Conservation (phyloP, 202 grass and related monocot genomes). For the Setaria viridis region DNA sequence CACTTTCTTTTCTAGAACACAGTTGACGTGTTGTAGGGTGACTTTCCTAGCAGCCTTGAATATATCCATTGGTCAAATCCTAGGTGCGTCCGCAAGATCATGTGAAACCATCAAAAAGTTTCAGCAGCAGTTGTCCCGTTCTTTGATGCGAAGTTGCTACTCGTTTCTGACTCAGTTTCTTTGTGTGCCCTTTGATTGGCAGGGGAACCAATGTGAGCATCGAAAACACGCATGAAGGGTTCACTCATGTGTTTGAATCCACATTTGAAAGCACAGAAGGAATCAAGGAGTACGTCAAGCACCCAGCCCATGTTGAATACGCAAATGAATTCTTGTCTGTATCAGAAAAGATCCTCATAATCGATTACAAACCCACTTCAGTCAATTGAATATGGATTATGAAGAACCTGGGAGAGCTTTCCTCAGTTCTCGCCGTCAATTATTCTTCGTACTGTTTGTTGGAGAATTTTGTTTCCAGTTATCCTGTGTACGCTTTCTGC, state of each 20-base stretch:
- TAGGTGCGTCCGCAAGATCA: neutral
- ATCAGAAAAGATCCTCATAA: neutral
- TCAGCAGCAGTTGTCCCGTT: neutral
- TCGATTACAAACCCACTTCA: neutral
- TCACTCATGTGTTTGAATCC: neutral
- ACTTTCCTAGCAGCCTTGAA: no score
- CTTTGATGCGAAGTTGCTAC: neutral
- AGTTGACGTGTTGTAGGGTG: no score
- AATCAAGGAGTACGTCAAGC: neutral
- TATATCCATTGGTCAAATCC: neutral
- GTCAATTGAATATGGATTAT: neutral
- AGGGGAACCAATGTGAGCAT: conserved; percentile 90
- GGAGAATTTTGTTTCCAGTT: neutral
- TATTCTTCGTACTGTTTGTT: neutral
- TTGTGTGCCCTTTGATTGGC: conserved; percentile 3
- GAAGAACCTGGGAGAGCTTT: neutral
- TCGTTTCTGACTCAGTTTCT: neutral
- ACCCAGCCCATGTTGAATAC: conserved; percentile 1
- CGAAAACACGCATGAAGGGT: conserved; percentile 75
- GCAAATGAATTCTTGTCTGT: neutral
- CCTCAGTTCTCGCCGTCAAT: neutral
- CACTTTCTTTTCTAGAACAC: no score
- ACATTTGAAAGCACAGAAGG: neutral
- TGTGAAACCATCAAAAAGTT: neutral
- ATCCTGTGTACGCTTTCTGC: neutral